Evolutionary conservation across 306 rosid species (phyloP).

Genomic region (Rubus parviflorus): DNA sequence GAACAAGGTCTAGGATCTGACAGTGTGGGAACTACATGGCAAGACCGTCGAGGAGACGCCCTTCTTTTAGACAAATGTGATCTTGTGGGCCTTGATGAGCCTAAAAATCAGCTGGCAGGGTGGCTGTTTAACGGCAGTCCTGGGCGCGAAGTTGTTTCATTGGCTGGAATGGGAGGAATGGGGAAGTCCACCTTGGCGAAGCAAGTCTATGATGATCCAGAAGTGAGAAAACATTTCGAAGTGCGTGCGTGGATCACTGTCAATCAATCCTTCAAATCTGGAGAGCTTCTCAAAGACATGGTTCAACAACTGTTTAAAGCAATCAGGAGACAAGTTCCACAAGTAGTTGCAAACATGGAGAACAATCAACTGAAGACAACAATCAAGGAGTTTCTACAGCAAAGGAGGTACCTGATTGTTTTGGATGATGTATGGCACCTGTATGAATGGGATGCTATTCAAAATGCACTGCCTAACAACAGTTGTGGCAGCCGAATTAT

Average conservation of each 20-base stretch:
- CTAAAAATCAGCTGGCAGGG: constrained; percentile 35
- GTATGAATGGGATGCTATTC: constrained; percentile 61
- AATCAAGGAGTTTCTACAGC: constrained; percentile 51
- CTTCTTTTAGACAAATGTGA: constrained; percentile 59
- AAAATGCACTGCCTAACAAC: constrained; percentile 55
- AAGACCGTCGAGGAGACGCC: constrained; percentile 52
- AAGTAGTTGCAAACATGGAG: constrained; percentile 39
- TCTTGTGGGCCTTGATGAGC: constrained; percentile 59
- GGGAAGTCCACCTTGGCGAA: constrained; percentile 70
- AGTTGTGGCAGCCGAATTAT: constrained; percentile 54
- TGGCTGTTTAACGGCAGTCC: constrained; percentile 39
- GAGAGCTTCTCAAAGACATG: constrained; percentile 57
- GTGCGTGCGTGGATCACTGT: constrained; percentile 58
- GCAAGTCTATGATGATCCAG: constrained; percentile 62
- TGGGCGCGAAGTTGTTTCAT: constrained; percentile 45
- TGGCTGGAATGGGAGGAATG: constrained; percentile 67
- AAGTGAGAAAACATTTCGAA: constrained; percentile 50
- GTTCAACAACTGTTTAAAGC: constrained; percentile 39
- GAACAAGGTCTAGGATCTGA: constrained; percentile 36
- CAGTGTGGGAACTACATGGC: constrained; percentile 37
- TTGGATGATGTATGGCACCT: constrained; percentile 64
- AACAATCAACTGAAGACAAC: constrained; percentile 37
- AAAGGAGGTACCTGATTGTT: constrained; percentile 52
- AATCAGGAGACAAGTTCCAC: constrained; percentile 41
- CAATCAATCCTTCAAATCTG: constrained; percentile 42